Conservation (phyloP, 2,329 filamentous ascomycete genomes). For the Rhytidhysteron rufulum region DNA sequence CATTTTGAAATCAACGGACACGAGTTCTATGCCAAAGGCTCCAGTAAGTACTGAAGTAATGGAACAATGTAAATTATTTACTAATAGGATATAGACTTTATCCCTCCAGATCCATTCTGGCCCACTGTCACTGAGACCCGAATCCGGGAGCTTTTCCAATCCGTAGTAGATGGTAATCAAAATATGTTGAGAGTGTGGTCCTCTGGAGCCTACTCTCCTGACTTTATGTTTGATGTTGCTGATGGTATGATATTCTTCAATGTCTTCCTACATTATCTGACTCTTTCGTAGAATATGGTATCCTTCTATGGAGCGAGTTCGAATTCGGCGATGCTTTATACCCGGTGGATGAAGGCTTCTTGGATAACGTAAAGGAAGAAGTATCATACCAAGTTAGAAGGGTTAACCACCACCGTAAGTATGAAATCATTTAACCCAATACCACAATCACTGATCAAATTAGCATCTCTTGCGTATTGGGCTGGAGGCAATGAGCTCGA, state of each 20-base stretch:
- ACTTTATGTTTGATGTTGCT: conserved; percentile 61
- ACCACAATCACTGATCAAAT: neutral
- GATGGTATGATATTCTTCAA: conserved; percentile 36
- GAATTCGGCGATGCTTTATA: conserved; percentile 60
- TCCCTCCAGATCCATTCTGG: conserved; percentile 62
- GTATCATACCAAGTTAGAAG: conserved; percentile 59
- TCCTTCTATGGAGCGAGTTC: conserved; percentile 62
- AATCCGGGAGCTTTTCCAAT: conserved; percentile 53
- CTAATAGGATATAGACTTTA: conserved; percentile 41
- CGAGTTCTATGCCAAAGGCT: conserved; percentile 62
- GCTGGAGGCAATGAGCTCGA: conserved; percentile 56
- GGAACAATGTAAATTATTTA: neutral
- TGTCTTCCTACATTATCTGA: neutral
- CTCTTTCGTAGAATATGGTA: conserved; percentile 39
- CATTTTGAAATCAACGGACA: conserved; percentile 64
- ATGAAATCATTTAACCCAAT: neutral
- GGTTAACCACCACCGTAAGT: conserved; percentile 55
- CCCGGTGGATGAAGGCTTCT: conserved; percentile 51
- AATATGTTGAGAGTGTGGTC: conserved; percentile 64
- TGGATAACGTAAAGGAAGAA: conserved; percentile 55
- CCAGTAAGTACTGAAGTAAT: conserved; percentile 28
- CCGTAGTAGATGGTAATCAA: conserved; percentile 56
- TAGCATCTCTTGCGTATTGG: conserved; percentile 36
- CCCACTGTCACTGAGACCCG: conserved; percentile 52
- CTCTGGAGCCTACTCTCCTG: conserved; percentile 56